A percentile compares a stretch with the other conserved stretches of the same genome.
phyloP scores from a whole-genome alignment of 768 basidiomycete species.

The Collybia mongolica region DNA sequence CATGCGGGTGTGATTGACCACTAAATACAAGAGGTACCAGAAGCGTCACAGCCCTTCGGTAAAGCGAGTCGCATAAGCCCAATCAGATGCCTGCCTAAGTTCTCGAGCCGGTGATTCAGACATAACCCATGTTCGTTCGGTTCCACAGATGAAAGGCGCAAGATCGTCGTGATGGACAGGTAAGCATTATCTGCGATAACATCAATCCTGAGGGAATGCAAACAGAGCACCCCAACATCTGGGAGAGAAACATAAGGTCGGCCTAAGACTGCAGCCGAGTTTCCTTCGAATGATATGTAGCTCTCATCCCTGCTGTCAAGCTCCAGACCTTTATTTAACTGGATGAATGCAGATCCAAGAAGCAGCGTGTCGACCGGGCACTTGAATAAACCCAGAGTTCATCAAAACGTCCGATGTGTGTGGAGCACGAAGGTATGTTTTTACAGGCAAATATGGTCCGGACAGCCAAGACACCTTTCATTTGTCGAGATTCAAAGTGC shows the following conservation, averaged over 20 bases:
- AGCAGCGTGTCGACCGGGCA: too few species aligned
- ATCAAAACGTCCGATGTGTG: too few species aligned
- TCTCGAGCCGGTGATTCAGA: conserved; percentile 16
- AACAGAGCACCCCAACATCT: neutral
- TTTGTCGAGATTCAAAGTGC: too few species aligned
- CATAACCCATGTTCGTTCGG: conserved; percentile 1
- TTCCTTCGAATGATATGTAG: neutral
- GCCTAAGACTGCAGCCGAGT: neutral
- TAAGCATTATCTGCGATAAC: conserved; percentile 8
- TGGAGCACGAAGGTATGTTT: too few species aligned
- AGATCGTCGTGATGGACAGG: conserved; percentile 14
- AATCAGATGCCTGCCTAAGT: conserved; percentile 1
- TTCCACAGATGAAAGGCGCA: conserved; percentile 2
- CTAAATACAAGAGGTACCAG: too few species aligned
- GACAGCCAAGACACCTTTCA: too few species aligned
- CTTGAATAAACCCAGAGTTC: too few species aligned
- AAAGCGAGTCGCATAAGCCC: neutral
- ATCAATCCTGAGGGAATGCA: conserved; percentile 5
- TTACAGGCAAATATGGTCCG: too few species aligned
- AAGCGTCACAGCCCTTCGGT: too few species aligned
- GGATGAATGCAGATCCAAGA: too few species aligned
- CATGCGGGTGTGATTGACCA: too few species aligned
- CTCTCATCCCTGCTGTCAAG: neutral
- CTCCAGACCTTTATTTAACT: neutral
- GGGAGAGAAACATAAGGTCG: neutral